A percentile compares a stretch with the other conserved stretches of the same genome.
phyloP scores from a whole-genome alignment of 805 yeast genomes.

The Lachancea nothofagi region DNA sequence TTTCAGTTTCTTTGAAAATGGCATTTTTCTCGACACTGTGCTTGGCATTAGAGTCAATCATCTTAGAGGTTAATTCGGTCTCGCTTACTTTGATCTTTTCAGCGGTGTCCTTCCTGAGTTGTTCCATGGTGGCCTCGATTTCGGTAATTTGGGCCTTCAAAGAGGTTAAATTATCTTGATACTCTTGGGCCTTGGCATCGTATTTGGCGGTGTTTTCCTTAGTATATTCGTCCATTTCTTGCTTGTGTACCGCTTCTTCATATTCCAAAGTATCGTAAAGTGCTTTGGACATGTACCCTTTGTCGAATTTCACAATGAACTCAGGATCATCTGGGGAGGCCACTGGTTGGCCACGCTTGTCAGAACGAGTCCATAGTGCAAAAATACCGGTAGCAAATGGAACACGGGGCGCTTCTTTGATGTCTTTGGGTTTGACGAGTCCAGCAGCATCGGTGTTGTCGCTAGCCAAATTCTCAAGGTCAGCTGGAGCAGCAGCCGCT shows the following conservation, averaged over 20 bases:
- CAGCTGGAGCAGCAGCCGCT: constrained; percentile 8
- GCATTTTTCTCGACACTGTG: constrained; percentile 21
- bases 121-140: constrained; percentile 20
- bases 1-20: constrained; percentile 25
- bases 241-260: constrained; percentile 19
- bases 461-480: constrained; percentile 5
- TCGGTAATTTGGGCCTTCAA: constrained; percentile 21
- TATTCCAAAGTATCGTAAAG: constrained; percentile 26
- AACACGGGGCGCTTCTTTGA: constrained; percentile 16
- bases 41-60: constrained; percentile 21
- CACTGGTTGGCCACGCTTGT: constrained; percentile 15
- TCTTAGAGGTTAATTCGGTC: constrained; percentile 17
- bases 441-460: constrained; percentile 4
- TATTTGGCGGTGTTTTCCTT: constrained; percentile 15
- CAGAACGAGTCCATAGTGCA: constrained; percentile 13
- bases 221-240: constrained; percentile 17
- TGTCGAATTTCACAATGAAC: constrained; percentile 22
- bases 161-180: constrained; percentile 16
- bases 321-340: constrained; percentile 32
- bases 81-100: constrained; percentile 25
- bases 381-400: constrained; percentile 11
- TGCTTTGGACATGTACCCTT: constrained; percentile 27
- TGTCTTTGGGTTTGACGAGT: constrained; percentile 11
- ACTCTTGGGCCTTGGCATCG: constrained; percentile 19
- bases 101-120: constrained; percentile 20